Percentiles rank a stretch among this genome's conserved stretches.
These are phyloP conservation scores for Solanum aculeatissimum DNA, from an alignment of 305 asterid species.

Conservation along the genomic window DNA sequence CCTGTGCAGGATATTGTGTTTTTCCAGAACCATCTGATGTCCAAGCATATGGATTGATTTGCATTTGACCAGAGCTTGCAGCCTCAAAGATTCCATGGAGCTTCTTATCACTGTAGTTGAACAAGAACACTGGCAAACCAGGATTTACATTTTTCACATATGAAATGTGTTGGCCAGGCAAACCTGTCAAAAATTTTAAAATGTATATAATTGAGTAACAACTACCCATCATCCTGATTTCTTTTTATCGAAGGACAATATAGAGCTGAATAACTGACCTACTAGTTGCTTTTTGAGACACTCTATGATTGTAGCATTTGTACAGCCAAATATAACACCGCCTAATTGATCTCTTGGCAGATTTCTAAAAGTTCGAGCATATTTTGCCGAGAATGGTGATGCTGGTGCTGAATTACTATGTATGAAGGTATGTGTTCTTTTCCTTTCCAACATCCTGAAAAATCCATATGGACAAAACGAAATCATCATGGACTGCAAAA, in stretches of 20 bases:
- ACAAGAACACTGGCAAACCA: slow-evolving; percentile 78
- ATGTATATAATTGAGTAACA: neutral
- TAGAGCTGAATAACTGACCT: slow-evolving; percentile 36
- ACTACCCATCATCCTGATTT: neutral
- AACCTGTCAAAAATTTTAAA: slow-evolving; percentile 34
- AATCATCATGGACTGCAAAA: neutral
- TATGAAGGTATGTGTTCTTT: slow-evolving; percentile 4
- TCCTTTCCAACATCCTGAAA: slow-evolving; percentile 40
- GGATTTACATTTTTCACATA: slow-evolving; percentile 67
- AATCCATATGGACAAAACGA: neutral
- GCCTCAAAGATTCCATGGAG: slow-evolving; percentile 86
- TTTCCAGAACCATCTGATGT: slow-evolving; percentile 49
- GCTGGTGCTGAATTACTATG: slow-evolving; percentile 7
- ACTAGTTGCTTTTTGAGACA: slow-evolving; percentile 57
- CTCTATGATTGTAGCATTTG: slow-evolving; percentile 32
- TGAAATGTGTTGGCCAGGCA: slow-evolving; percentile 48
- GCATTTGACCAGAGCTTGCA: slow-evolving; percentile 63
- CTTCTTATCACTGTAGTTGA: slow-evolving; percentile 54
- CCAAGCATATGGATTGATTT: slow-evolving; percentile 81
- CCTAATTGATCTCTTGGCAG: slow-evolving; percentile 55
- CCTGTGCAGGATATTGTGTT: slow-evolving; percentile 87
- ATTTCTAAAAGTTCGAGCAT: slow-evolving; percentile 20
- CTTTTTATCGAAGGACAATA: neutral
- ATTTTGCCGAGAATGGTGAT: slow-evolving; percentile 5
- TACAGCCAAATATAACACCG: slow-evolving; percentile 81